Evolutionary conservation across 73 alveolate genomes (phyloP), one percentile per base, ranked within the genome.

Genomic region (Diophrys appendiculata): DNA sequence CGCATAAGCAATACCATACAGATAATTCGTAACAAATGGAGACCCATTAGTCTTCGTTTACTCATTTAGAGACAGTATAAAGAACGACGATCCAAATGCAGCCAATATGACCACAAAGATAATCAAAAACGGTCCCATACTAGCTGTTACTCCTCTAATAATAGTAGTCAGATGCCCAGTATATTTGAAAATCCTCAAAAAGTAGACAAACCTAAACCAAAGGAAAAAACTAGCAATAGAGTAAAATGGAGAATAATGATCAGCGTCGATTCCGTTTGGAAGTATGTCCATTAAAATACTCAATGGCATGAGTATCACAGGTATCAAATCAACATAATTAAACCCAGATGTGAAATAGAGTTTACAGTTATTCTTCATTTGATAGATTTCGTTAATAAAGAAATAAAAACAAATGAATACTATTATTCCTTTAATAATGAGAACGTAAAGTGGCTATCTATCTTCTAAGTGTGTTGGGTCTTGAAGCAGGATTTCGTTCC

Each of bases 161-260:
- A 72, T 32, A 2, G 75, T 43, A 23, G 74, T 81, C n/a, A 81
- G 56, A 43, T 53, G 73, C 33, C 88, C 88, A 2, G 81, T 69
- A 5, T 69, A 34, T 35, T 69, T 30, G 67, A 79, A 79, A 34
- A 79, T 79, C 52, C 88, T 68, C 28, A 79, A 52, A 81, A 79
- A 79, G 55, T 79, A 79, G 69, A 79, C 33, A 60, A 79, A 69
- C 52, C 72, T 79, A 14, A 70, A 54, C 88, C 88, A 79, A 13
- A 79, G 53, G 31, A 68, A 25, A 0, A 80, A 33, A 35, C 75
- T 32, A 73, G 34, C 72, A 13, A 72, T 80, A 2, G 82, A 73
- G 54, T 72, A 33, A 1, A 81, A 52, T 1, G 53, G 28, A 31
- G 82, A 11, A 18, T 43, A 43, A 43, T 43, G 60, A 43, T 43